Evolutionary conservation across 1,284 basidiomycete genomes (phyloP), one percentile per base, ranked within the genome.

Genomic region (Trichosporon coremiiforme): DNA sequence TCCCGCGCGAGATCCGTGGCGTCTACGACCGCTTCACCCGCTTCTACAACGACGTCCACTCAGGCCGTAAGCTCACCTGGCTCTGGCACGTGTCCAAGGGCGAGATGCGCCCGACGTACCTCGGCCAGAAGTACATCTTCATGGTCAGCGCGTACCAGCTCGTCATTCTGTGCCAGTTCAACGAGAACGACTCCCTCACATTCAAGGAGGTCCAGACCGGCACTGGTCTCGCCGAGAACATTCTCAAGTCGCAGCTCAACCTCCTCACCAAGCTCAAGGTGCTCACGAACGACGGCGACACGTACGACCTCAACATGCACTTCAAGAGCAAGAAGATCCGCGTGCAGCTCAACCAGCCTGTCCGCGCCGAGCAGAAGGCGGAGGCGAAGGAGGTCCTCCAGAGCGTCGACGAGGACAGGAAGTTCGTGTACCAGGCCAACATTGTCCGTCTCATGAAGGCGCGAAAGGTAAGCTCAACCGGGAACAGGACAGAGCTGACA

Each of bases 381-480:
- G 97, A 99, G 83, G 89, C 90, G 8, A 88, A 88, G 7, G 95
- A 98, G 73, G 94, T 98, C 0, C 86, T 96, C 77, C 95, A 96
- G 87, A 92, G 91, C 31, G 95, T 99, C 9, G 96, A 99, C 76
- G 96, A 99, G 84, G 96, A 99, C 81, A 89, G 96, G 73, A 96
- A 97, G 86, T 92, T 97, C 80, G 90, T 97, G 70, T 95, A 98
- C 71, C 97, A 99, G 82, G 96, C 96, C 15, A 96, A 93, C 15
- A 97, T 99, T 78, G 96, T 99, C 66, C 91, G 94, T 69, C 93
- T 98, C 83, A 98, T 98, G 96, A 98, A 98, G 85, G 94, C 94
- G 25, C 89, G 96, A 70, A 96, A 87, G 84, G 84, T 85, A 35
- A 68, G 77, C 69, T 64, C 29, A 9, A 6, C 12, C 50, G 38